Percentiles rank a stretch among this genome's conserved stretches.
Evolutionary conservation across 2,329 filamentous ascomycete genomes (phyloP).

Genomic region (Emergomyces orientalis): DNA sequence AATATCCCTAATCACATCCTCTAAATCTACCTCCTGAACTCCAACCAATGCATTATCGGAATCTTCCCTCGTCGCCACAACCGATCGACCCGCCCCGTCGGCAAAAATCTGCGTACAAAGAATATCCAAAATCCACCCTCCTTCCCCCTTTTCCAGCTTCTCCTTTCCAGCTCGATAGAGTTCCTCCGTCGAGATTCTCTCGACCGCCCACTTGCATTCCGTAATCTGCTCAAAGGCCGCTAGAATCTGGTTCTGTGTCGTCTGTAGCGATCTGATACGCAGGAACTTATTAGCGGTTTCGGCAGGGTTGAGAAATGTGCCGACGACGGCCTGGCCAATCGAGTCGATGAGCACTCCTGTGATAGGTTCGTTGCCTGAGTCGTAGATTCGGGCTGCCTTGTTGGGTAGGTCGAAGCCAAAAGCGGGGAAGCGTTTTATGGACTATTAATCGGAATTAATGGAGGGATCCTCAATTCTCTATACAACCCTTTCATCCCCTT

Average conservation of each 20-base stretch:
- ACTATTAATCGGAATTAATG: neutral
- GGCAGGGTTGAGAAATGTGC: constrained; percentile 10
- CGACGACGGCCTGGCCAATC: constrained; percentile 15
- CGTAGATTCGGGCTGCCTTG: constrained; percentile 21
- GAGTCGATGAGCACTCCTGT: constrained; percentile 16
- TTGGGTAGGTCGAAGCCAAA: constrained; percentile 27
- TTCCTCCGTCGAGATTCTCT: constrained; percentile 11
- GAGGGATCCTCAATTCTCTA: neutral
- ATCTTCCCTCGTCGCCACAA: constrained; percentile 3
- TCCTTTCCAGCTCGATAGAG: constrained; percentile 3
- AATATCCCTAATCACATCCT: constrained; percentile 5
- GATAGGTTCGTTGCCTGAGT: constrained; percentile 15
- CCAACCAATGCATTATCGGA: constrained; percentile 3
- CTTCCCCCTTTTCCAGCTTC: neutral
- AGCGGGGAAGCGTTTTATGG: constrained; percentile 17
- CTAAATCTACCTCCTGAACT: constrained; percentile 2
- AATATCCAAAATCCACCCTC: constrained; percentile 5
- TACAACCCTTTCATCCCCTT: neutral
- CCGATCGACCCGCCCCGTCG: neutral
- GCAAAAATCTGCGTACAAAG: constrained; percentile 4
- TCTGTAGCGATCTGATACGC: constrained; percentile 12
- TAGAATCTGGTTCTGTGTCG: constrained; percentile 11
- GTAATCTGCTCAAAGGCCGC: constrained; percentile 12
- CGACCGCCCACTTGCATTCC: constrained; percentile 11
- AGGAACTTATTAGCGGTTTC: constrained; percentile 13